These are phyloP conservation scores for Pyrrhoderma lamaoense DNA, from an alignment of 1,284 basidiomycete genomes.

Conservation along the genomic window DNA sequence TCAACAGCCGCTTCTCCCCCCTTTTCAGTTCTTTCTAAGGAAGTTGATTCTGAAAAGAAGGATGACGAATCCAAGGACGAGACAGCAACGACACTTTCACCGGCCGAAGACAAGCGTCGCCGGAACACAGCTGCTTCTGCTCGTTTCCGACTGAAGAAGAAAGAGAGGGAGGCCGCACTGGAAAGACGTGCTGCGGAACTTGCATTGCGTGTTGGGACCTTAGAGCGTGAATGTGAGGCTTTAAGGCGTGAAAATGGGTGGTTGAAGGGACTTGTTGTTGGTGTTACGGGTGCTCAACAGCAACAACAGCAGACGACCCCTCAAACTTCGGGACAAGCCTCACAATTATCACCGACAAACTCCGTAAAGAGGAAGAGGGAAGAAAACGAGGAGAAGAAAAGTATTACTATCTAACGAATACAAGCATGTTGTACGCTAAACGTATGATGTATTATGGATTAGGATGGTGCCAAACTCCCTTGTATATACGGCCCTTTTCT, in stretches of 20 bases:
- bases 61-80: constrained; percentile 4
- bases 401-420: neutral
- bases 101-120: constrained; percentile 85
- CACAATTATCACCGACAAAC: neutral
- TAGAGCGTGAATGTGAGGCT: constrained; percentile 88
- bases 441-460: too few species aligned
- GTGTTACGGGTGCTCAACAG: constrained; percentile 61
- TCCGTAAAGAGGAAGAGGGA: constrained; percentile 10
- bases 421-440: too few species aligned
- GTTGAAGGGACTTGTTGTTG: constrained; percentile 89
- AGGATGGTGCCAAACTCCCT: too few species aligned
- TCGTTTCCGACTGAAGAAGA: constrained; percentile 98
- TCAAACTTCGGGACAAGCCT: constrained; percentile 13
- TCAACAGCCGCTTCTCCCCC: constrained; percentile 20
- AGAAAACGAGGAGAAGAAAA: neutral
- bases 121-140: constrained; percentile 95
- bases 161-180: constrained; percentile 91
- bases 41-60: constrained; percentile 29
- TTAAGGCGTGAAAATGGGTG: constrained; percentile 91
- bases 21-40: constrained; percentile 21
- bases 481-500: too few species aligned
- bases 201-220: constrained; percentile 72
- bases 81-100: constrained; percentile 26
- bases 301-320: constrained; percentile 24
- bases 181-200: constrained; percentile 88